Percentiles rank a stretch among this genome's conserved stretches.
Conservation (phyloP, 371 early-diverging fungal genomes). For the Mucor saturninus region DNA sequence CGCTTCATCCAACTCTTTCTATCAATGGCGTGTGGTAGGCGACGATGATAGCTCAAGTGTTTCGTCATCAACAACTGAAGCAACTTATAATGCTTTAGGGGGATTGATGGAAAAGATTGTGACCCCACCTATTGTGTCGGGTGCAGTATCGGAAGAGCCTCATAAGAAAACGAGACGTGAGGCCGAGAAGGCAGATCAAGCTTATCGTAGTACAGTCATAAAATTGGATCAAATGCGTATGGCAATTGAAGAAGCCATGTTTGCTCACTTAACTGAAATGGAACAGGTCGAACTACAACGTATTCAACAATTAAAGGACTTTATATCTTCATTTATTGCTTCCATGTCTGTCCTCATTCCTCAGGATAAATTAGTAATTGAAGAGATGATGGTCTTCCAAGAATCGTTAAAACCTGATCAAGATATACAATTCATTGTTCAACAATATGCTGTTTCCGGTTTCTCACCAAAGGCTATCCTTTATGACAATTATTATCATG, state of each 20-base stretch:
- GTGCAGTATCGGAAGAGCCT: conserved; percentile 32
- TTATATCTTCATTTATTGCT: conserved; percentile 64
- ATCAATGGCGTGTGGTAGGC: conserved; percentile 69
- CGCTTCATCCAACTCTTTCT: conserved; percentile 63
- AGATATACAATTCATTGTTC: conserved; percentile 77
- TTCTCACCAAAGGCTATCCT: conserved; percentile 74
- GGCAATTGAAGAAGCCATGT: conserved; percentile 72
- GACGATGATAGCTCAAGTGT: conserved; percentile 36
- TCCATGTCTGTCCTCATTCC: conserved; percentile 61
- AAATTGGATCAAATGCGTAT: conserved; percentile 70
- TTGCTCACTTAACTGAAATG: conserved; percentile 65
- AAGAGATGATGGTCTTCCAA: conserved; percentile 70
- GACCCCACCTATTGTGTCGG: conserved; percentile 16
- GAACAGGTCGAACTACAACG: conserved; percentile 63
- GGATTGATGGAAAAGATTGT: conserved; percentile 41
- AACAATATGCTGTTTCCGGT: conserved; percentile 75
- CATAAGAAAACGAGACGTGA: conserved; percentile 65
- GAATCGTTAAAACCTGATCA: conserved; percentile 77
- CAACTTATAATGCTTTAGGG: conserved; percentile 28
- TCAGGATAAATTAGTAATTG: conserved; percentile 63
- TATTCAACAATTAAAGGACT: conserved; percentile 54
- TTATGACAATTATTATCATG: conserved; percentile 70
- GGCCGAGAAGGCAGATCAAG: conserved; percentile 67
- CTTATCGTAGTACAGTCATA: conserved; percentile 65
- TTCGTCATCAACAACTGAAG: conserved; percentile 8